Base-by-base conservation (phyloP, 805 yeast species). In the Saccharomycopsis oosterbeekiorum region DNA sequence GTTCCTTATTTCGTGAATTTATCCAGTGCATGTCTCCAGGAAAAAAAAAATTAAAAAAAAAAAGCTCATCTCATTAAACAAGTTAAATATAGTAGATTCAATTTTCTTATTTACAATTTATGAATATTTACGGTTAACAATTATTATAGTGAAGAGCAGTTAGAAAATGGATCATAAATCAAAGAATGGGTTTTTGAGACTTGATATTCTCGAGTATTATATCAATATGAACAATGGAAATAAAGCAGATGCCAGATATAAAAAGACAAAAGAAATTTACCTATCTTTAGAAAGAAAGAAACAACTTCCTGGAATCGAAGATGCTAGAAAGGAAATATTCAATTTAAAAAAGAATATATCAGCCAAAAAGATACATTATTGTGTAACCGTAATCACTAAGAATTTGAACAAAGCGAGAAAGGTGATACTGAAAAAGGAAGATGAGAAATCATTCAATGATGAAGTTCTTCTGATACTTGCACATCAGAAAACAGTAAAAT, bases 151-250 rank as follows among this genome's bases (percentile, higher is more conserved):
- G 6, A 29, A 29, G 34, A 29, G 34, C 34, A 29, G 6, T 29
- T 29, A 29, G 6, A 29, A 54, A 10, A 54, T 54, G 56, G 42
- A 39, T 29, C 42, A 5, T 21, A 54, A 54, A 55, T 21, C 56
- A 40, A 59, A 36, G 41, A 41, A 57, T 34, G 55, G 59, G 36
- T 43, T 64, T 14, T 47, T 64, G 5, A 79, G 78, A 66, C 71
- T 84, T 55, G 89, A 84, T 67, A 69, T 83, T 29, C 70, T 84
- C 42, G 87, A 84, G 66, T 74, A 76, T 56, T 64, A 61, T n/a
- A 12, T 56, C 9, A n/a, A 53, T 6, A 17, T 37, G 8, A 24
- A 57, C 21, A 43, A 34, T 4, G 53, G 53, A 21, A 47, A 47
- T 26, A 47, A 47, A 26, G 39, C 11, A 34, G 55, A 58, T 39